Conservation (phyloP, 2,329 filamentous ascomycete species). For the Sporothrix protearum region DNA sequence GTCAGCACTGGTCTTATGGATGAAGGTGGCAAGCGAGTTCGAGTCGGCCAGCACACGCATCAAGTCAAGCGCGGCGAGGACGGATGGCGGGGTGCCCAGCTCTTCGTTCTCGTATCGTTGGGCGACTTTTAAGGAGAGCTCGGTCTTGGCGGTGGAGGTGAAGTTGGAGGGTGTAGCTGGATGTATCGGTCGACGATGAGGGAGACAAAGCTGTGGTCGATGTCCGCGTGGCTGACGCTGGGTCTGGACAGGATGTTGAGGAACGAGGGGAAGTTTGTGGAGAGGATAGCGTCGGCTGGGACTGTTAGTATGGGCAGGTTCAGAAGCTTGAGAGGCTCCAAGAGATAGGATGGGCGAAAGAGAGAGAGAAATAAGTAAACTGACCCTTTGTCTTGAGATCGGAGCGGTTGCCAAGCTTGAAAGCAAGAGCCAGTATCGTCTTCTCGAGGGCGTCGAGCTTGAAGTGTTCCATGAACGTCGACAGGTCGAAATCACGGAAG, state of each 20-base stretch:
- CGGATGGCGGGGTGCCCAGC: conserved; percentile 63
- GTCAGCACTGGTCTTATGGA: conserved; percentile 70
- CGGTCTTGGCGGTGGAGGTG: conserved; percentile 68
- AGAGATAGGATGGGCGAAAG: conserved; percentile 14
- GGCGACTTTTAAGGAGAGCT: conserved; percentile 63
- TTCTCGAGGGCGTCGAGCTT: conserved; percentile 85
- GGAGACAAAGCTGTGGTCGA: conserved; percentile 68
- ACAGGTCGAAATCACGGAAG: conserved; percentile 94
- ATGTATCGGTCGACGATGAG: conserved; percentile 81
- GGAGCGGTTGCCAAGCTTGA: conserved; percentile 73
- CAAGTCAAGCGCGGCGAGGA: conserved; percentile 68
- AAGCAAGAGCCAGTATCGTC: conserved; percentile 81
- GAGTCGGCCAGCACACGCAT: conserved; percentile 61
- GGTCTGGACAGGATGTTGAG: conserved; percentile 69
- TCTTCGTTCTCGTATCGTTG: conserved; percentile 65
- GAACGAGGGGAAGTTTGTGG: conserved; percentile 73
- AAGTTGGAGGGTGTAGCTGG: conserved; percentile 81
- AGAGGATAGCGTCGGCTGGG: conserved; percentile 82
- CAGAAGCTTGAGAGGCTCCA: not conserved
- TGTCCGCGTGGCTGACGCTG: conserved; percentile 61
- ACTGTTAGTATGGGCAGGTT: not conserved
- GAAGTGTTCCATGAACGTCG: conserved; percentile 93
- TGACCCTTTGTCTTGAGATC: conserved; percentile 88
- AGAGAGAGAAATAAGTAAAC: conserved; percentile 30
- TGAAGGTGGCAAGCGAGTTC: conserved; percentile 59